These are phyloP conservation scores for Hymenoscyphus linearis DNA, from an alignment of 2,329 filamentous ascomycete species.

Conservation along the genomic window DNA sequence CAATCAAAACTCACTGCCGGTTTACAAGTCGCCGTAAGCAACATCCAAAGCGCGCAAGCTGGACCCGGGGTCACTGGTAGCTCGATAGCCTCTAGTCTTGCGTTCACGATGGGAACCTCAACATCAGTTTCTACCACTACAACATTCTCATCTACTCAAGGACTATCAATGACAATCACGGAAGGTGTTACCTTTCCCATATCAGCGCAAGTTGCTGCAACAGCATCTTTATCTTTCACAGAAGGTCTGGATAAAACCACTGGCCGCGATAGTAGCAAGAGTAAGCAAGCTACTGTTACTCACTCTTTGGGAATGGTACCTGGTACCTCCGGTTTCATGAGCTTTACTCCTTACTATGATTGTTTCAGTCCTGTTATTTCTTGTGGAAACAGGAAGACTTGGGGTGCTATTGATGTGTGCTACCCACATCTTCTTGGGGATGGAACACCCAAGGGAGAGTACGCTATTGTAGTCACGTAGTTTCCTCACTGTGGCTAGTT, in stretches of 20 bases:
- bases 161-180: neutral
- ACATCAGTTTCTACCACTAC: neutral
- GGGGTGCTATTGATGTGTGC: neutral
- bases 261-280: neutral
- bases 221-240: neutral
- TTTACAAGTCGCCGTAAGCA: neutral
- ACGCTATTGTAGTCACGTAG: neutral
- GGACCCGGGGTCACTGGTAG: neutral
- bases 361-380: neutral
- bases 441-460: neutral
- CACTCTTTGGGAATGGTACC: neutral
- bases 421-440: neutral
- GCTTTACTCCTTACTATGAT: constrained; percentile 1
- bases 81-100: neutral
- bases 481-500: no score
- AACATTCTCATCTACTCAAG: neutral
- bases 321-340: neutral
- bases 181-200: neutral
- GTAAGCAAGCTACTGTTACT: neutral
- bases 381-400: neutral
- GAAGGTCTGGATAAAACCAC: neutral
- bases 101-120: neutral
- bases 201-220: neutral
- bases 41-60: neutral
- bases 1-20: neutral